Percentiles rank a stretch among this genome's conserved stretches.
phyloP scores from a whole-genome alignment of 495 filamentous ascomycete genomes.

The Letharia lupina region DNA sequence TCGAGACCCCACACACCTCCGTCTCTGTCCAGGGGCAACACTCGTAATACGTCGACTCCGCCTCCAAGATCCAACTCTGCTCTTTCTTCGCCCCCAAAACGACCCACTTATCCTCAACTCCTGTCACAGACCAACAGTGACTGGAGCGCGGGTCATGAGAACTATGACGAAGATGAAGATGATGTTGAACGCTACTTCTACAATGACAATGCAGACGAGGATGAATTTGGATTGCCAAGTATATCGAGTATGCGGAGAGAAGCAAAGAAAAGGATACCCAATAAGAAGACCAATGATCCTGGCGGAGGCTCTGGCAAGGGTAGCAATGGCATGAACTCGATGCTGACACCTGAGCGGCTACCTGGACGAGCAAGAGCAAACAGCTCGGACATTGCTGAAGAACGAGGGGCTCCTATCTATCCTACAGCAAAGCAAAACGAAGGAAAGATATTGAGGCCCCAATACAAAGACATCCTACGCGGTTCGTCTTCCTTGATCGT shows the following conservation, averaged over 20 bases:
- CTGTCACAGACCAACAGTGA: slow-evolving; percentile 65
- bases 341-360: slow-evolving; percentile 27
- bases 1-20: slow-evolving; percentile 57
- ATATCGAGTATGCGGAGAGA: slow-evolving; percentile 79
- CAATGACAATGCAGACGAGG: slow-evolving; percentile 69
- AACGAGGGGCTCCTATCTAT: slow-evolving; percentile 79
- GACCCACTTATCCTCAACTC: slow-evolving; percentile 62
- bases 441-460: slow-evolving; percentile 89
- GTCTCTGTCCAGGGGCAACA: slow-evolving; percentile 34
- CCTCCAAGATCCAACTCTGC: slow-evolving; percentile 44
- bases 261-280: slow-evolving; percentile 42
- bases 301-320: slow-evolving; percentile 29
- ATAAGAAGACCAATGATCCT: slow-evolving; percentile 41
- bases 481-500: slow-evolving; percentile 35
- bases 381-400: slow-evolving; percentile 85
- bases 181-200: slow-evolving; percentile 62
- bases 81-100: slow-evolving; percentile 52
- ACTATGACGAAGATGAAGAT: slow-evolving; percentile 48
- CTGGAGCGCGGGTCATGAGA: slow-evolving; percentile 56
- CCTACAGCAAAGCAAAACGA: slow-evolving; percentile 79
- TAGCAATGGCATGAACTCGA: slow-evolving; percentile 30
- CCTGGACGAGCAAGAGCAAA: slow-evolving; percentile 49
- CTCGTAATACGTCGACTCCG: slow-evolving; percentile 40
- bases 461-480: slow-evolving; percentile 92
- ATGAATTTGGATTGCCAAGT: slow-evolving; percentile 90